Evolutionary conservation across 116 monocot species (phyloP).

Genomic region (Trichopus zeylanicus): DNA sequence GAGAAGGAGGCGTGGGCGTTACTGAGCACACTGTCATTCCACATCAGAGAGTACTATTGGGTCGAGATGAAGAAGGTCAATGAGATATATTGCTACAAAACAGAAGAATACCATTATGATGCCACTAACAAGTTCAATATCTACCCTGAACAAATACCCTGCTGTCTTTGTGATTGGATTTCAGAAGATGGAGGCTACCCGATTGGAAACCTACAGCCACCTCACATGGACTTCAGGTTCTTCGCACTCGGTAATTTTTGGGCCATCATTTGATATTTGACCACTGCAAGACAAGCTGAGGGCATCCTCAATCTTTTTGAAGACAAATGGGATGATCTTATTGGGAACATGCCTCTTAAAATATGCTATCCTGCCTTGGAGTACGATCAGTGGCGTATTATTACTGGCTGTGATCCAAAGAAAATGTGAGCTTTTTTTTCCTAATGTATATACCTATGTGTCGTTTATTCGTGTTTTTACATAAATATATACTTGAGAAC

Average conservation of each 20-base stretch:
- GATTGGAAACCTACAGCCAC: constrained; percentile 73
- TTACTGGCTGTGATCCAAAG: constrained; percentile 65
- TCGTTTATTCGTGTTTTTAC: too few relatives aligned
- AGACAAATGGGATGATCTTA: constrained; percentile 71
- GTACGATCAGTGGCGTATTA: constrained; percentile 72
- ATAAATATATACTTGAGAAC: too few relatives aligned
- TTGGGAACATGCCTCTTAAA: neutral
- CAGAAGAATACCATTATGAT: constrained; percentile 61
- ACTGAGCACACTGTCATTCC: constrained; percentile 68
- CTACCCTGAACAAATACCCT: constrained; percentile 77
- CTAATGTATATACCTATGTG: too few relatives aligned
- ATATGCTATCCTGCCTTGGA: constrained; percentile 9
- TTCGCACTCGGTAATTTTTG: constrained; percentile 73
- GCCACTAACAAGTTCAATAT: constrained; percentile 58
- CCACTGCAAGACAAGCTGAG: constrained; percentile 66
- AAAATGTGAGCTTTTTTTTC: neutral
- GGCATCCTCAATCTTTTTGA: constrained; percentile 64
- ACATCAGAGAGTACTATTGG: constrained; percentile 81
- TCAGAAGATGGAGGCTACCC: constrained; percentile 66
- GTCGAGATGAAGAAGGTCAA: constrained; percentile 74
- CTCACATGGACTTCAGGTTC: constrained; percentile 84
- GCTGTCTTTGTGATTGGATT: constrained; percentile 73
- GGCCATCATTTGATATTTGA: constrained; percentile 63
- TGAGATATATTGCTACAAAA: constrained; percentile 71
- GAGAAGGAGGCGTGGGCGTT: constrained; percentile 90